Conservation (phyloP, 768 basidiomycete species). For the Xerocomellus intermedius region DNA sequence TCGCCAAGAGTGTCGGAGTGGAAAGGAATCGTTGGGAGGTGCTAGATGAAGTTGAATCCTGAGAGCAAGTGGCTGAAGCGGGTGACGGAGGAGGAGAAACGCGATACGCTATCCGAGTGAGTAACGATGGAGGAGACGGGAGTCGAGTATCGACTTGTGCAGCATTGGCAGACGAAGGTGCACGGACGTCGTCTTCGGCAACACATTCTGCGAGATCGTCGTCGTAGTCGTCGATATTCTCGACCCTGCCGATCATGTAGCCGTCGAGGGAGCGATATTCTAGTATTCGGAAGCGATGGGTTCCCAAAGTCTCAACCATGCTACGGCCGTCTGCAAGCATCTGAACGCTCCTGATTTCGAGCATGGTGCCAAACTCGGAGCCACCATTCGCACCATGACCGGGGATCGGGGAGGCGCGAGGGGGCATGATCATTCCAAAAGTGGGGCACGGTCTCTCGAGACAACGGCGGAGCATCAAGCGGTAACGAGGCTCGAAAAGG, state of each 20-base stretch:
- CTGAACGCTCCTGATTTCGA: slow-evolving; percentile 82
- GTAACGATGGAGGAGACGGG: slow-evolving; percentile 12
- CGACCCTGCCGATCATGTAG: slow-evolving; percentile 82
- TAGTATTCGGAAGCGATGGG: slow-evolving; percentile 77
- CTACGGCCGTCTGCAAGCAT: slow-evolving; percentile 89
- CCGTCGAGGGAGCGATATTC: slow-evolving; percentile 86
- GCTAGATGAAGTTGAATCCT: not conserved
- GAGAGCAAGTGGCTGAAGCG: not conserved
- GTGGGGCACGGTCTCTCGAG: slow-evolving; percentile 72
- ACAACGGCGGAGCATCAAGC: slow-evolving; percentile 95
- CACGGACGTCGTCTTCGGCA: slow-evolving; percentile 8
- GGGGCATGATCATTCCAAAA: slow-evolving; percentile 93
- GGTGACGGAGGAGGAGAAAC: slow-evolving; percentile 10
- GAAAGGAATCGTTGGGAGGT: slow-evolving; percentile 16
- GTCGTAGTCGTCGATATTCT: slow-evolving; percentile 47
- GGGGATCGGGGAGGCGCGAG: slow-evolving; percentile 34
- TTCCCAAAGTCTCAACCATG: slow-evolving; percentile 74
- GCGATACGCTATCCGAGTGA: slow-evolving; percentile 15
- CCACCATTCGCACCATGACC: slow-evolving; percentile 21
- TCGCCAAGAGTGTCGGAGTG: slow-evolving; percentile 40
- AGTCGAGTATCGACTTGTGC: not conserved
- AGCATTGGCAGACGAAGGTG: slow-evolving; percentile 10
- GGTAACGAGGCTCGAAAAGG: slow-evolving; percentile 93
- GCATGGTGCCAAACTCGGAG: slow-evolving; percentile 85
- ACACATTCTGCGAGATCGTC: slow-evolving; percentile 34